Conservation (phyloP, 2,329 filamentous ascomycete species). For the Mariannaea elegans region DNA sequence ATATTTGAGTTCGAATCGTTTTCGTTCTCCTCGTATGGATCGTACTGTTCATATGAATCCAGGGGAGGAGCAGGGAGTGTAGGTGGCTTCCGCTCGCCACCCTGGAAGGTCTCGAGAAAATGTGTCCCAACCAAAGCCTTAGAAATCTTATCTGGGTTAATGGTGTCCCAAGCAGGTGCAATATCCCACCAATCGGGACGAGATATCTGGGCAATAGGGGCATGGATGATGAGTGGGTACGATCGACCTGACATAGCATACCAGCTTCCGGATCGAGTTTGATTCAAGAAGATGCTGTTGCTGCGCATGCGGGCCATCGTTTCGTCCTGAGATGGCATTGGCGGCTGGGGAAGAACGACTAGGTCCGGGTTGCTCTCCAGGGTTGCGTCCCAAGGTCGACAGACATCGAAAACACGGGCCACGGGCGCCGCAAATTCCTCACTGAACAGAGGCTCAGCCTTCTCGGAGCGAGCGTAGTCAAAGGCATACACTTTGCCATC, state of each 20-base stretch:
- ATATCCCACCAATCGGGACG: conserved; percentile 59
- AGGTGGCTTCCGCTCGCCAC: conserved; percentile 46
- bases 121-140: conserved; percentile 78
- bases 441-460: conserved; percentile 67
- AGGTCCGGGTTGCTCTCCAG: conserved; percentile 76
- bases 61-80: conserved; percentile 48
- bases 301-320: conserved; percentile 61
- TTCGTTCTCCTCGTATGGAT: conserved; percentile 43
- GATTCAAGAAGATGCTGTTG: conserved; percentile 83
- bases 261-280: conserved; percentile 87
- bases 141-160: conserved; percentile 59
- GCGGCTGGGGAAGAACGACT: conserved; percentile 86
- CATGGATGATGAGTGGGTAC: conserved; percentile 86
- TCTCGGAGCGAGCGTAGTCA: conserved; percentile 67
- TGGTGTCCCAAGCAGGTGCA: conserved; percentile 49
- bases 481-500: conserved; percentile 87
- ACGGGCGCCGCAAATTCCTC: conserved; percentile 80
- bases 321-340: conserved; percentile 66
- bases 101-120: conserved; percentile 58
- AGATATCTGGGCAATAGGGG: conserved; percentile 57
- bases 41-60: conserved; percentile 23
- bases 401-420: conserved; percentile 88
- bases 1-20: conserved; percentile 42
- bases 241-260: conserved; percentile 89
- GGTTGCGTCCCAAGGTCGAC: conserved; percentile 73